Evolutionary conservation across 2,329 filamentous ascomycete genomes (phyloP).

Genomic region (Mycogone perniciosa): DNA sequence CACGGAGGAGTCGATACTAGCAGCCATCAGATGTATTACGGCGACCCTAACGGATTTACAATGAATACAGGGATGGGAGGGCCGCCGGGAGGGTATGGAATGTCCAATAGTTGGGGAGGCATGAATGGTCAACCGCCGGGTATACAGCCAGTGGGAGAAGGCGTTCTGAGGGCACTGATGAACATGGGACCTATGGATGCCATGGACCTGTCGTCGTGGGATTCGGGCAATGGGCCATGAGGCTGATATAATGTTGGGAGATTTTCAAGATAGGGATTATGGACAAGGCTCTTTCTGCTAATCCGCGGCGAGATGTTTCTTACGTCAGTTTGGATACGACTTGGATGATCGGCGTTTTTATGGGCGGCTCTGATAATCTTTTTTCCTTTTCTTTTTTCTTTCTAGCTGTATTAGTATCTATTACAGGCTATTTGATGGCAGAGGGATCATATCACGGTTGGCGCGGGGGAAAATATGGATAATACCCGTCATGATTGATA

Average conservation of each 20-base stretch:
- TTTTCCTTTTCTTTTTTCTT: neutral
- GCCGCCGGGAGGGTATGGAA: conserved; percentile 31
- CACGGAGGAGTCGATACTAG: conserved; percentile 31
- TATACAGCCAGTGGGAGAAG: conserved; percentile 51
- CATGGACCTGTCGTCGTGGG: conserved; percentile 50
- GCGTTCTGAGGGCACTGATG: conserved; percentile 51
- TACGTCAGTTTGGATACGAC: neutral
- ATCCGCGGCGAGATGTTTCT: conserved; percentile 1
- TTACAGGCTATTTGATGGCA: neutral
- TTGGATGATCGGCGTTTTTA: conserved; percentile 8
- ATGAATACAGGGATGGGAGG: conserved; percentile 19
- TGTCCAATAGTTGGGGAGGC: conserved; percentile 40
- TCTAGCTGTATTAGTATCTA: neutral
- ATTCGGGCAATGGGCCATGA: conserved; percentile 24
- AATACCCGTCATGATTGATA: neutral
- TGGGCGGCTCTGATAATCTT: neutral
- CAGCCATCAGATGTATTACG: conserved; percentile 35
- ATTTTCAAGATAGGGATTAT: conserved; percentile 8
- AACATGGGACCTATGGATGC: conserved; percentile 54
- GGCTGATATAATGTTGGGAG: neutral
- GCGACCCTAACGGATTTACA: conserved; percentile 33
- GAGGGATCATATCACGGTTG: too few species aligned
- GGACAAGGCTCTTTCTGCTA: conserved; percentile 1
- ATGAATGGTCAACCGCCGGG: conserved; percentile 34
- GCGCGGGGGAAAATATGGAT: too few species aligned